Evolutionary conservation across 495 filamentous ascomycete species (phyloP).

Genomic region (Chaetomium fimeti): DNA sequence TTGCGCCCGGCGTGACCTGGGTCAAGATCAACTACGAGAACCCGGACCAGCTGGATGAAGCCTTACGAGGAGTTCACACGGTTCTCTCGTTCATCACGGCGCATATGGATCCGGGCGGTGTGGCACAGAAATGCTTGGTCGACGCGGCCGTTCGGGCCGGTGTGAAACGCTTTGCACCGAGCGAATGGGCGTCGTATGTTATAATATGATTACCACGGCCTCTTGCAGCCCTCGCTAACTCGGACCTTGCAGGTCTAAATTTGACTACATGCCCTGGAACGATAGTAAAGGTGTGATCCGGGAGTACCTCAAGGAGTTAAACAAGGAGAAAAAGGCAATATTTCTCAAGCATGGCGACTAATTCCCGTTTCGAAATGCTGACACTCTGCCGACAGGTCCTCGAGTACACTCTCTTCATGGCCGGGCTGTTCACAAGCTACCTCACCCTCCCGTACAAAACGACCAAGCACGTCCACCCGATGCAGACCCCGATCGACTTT

Average conservation of each 20-base stretch:
- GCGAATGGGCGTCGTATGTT: constrained; percentile 39
- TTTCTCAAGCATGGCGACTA: too few relatives aligned
- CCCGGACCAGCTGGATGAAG: constrained; percentile 34
- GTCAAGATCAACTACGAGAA: constrained; percentile 48
- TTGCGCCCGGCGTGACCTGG: constrained; percentile 36
- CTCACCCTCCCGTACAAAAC: constrained; percentile 51
- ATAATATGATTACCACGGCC: neutral
- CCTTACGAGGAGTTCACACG: constrained; percentile 52
- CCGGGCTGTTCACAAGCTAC: constrained; percentile 56
- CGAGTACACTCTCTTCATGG: constrained; percentile 59
- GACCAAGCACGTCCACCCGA: constrained; percentile 46
- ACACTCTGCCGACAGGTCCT: constrained; percentile 30
- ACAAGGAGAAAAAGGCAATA: constrained; percentile 46
- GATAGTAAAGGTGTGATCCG: constrained; percentile 48
- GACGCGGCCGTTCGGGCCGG: constrained; percentile 54
- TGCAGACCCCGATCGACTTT: constrained; percentile 48
- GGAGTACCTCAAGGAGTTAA: constrained; percentile 52
- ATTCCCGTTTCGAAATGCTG: neutral
- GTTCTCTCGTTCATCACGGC: constrained; percentile 54
- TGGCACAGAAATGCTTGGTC: constrained; percentile 48
- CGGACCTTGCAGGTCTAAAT: constrained; percentile 17
- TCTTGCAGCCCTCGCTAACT: constrained; percentile 1
- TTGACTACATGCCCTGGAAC: constrained; percentile 49
- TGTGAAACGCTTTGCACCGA: constrained; percentile 57
- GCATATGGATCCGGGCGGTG: constrained; percentile 38